Conservation (phyloP, 73 alveolate species). For the Paramecium octaurelia region DNA sequence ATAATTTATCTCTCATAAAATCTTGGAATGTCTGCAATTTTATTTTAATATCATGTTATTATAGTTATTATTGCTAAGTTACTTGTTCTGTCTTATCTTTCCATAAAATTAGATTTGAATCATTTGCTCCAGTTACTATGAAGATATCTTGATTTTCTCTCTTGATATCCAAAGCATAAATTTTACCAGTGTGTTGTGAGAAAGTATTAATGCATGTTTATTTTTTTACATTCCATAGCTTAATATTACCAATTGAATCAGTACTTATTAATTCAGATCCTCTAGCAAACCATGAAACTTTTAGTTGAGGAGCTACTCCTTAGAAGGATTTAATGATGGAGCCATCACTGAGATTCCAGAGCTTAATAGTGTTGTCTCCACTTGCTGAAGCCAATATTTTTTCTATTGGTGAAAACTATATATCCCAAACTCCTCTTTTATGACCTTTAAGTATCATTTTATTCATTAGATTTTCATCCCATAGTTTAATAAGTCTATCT, state of each 20-base stretch:
- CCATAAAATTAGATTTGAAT: slow-evolving; percentile 89
- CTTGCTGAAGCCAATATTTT: slow-evolving; percentile 90
- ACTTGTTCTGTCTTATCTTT: slow-evolving; percentile 85
- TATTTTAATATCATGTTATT: slow-evolving; percentile 71
- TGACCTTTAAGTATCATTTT: slow-evolving; percentile 82
- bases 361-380: slow-evolving; percentile 87
- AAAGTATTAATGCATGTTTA: slow-evolving; percentile 85
- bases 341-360: slow-evolving; percentile 91
- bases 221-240: slow-evolving; percentile 94
- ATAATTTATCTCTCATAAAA: slow-evolving; percentile 79
- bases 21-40: slow-evolving; percentile 84
- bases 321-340: slow-evolving; percentile 84
- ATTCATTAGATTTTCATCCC: slow-evolving; percentile 58
- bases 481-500: slow-evolving; percentile 88
- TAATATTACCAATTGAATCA: slow-evolving; percentile 86
- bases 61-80: slow-evolving; percentile 76
- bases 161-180: slow-evolving; percentile 88
- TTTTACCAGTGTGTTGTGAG: slow-evolving; percentile 93
- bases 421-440: slow-evolving; percentile 98
- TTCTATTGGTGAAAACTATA: slow-evolving; percentile 90
- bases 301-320: slow-evolving; percentile 76
- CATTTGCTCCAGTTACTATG: slow-evolving; percentile 94
- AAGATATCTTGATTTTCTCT: slow-evolving; percentile 43
- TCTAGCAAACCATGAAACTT: slow-evolving; percentile 76
- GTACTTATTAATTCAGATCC: slow-evolving; percentile 86